A percentile compares a stretch with the other conserved stretches of the same genome.
phyloP scores from a whole-genome alignment of 768 basidiomycete species.

The Porphyrellus cyaneotinctus region DNA sequence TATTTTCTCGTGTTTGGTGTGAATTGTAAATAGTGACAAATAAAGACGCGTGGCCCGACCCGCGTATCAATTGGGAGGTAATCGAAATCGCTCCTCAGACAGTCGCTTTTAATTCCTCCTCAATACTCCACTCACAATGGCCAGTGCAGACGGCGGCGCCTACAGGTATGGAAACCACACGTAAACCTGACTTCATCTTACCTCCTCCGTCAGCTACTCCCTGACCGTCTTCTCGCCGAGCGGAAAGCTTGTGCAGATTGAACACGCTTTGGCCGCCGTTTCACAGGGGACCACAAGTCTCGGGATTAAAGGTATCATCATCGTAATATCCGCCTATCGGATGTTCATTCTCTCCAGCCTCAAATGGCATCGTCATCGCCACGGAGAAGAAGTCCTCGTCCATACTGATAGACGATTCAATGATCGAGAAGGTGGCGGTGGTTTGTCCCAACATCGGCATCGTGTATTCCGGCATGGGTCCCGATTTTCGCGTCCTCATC shows the following conservation, averaged over 20 bases:
- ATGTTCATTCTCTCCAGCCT: conserved; percentile 52
- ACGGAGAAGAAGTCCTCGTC: conserved; percentile 99
- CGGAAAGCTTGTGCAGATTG: conserved; percentile 98
- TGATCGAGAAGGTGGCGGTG: conserved; percentile 95
- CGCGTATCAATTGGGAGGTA: conserved; percentile 21
- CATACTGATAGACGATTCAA: conserved; percentile 94
- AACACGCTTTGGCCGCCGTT: conserved; percentile 97
- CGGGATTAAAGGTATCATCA: conserved; percentile 86
- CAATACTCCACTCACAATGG: conserved; percentile 46
- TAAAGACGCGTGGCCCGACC: conserved; percentile 28
- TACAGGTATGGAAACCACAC: conserved; percentile 50
- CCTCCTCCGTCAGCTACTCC: conserved; percentile 68
- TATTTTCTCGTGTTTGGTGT: conserved; percentile 21
- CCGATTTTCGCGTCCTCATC: conserved; percentile 94
- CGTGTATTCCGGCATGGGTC: conserved; percentile 99
- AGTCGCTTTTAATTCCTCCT: conserved; percentile 20
- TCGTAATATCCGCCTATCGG: conserved; percentile 24
- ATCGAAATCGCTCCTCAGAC: conserved; percentile 18
- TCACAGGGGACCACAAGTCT: conserved; percentile 94
- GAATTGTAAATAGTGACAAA: conserved; percentile 21
- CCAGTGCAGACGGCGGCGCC: conserved; percentile 76
- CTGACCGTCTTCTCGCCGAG: conserved; percentile 99
- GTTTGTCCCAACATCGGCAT: conserved; percentile 99
- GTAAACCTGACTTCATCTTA: conserved; percentile 21
- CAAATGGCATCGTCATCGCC: conserved; percentile 98